Percentiles rank a stretch among this genome's conserved stretches.
Conservation (phyloP, 106 monocot genomes). For the Allium sativum region DNA sequence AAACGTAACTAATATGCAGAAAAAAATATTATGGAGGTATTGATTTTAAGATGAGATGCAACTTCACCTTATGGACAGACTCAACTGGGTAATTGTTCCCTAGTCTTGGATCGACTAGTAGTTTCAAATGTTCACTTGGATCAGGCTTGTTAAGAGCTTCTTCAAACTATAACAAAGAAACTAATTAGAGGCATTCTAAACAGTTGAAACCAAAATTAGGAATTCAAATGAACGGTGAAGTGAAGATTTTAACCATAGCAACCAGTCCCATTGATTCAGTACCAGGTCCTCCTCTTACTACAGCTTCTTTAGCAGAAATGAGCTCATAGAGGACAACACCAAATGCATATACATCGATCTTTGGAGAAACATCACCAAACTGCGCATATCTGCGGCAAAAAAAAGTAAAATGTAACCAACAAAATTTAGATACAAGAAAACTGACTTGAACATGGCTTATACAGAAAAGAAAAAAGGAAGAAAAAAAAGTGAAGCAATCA, state of each 20-base stretch:
- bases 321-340: slow-evolving; percentile 96
- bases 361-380: slow-evolving; percentile 83
- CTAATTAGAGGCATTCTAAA: neutral
- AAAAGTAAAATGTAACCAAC: too few species aligned
- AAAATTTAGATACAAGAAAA: neutral
- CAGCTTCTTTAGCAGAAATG: slow-evolving; percentile 85
- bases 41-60: neutral
- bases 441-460: neutral
- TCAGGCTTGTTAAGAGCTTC: slow-evolving; percentile 9
- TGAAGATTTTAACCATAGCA: slow-evolving; percentile 37
- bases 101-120: too few species aligned
- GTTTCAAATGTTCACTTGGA: too few species aligned
- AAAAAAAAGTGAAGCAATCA: neutral
- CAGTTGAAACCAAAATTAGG: neutral
- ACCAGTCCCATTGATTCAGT: slow-evolving; percentile 57
- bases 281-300: slow-evolving; percentile 24
- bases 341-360: slow-evolving; percentile 94
- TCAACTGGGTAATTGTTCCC: too few species aligned
- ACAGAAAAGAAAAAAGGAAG: neutral
- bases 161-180: neutral
- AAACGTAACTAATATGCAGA: neutral
- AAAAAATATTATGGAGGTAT: neutral
- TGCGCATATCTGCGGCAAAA: slow-evolving; percentile 69
- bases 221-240: neutral
- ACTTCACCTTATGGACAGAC: slow-evolving; percentile 3